phyloP scores from a whole-genome alignment of 352 stramenopile species.

The Pythium monospermum region DNA sequence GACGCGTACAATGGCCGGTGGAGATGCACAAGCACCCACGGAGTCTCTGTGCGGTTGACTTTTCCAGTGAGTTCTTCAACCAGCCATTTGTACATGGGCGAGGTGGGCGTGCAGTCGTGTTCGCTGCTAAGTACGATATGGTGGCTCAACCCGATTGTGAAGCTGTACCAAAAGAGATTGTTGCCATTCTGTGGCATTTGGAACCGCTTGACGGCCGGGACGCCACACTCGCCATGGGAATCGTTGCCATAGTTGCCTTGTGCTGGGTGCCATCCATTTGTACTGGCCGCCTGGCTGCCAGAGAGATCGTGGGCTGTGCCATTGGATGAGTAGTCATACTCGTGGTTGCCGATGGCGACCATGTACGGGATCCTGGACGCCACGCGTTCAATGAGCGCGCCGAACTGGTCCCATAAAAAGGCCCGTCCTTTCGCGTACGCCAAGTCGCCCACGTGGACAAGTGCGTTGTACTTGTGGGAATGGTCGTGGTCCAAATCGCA shows the following conservation, averaged over 20 bases:
- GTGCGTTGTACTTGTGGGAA: constrained; percentile 28
- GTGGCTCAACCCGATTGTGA: constrained; percentile 23
- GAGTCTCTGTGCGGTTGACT: constrained; percentile 25
- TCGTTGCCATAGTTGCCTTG: constrained; percentile 29
- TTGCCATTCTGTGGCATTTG: constrained; percentile 35
- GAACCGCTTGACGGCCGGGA: constrained; percentile 56
- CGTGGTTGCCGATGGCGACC: constrained; percentile 38
- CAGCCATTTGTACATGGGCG: constrained; percentile 29
- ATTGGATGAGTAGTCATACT: constrained; percentile 34
- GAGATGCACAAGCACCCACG: constrained; percentile 30
- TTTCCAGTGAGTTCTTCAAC: constrained; percentile 19
- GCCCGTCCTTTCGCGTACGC: constrained; percentile 62
- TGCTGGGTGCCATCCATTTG: constrained; percentile 25
- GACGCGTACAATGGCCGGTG: constrained; percentile 31
- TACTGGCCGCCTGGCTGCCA: constrained; percentile 26
- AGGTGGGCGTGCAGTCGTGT: constrained; percentile 23
- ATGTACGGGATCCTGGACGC: constrained; percentile 65
- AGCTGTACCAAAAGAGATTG: constrained; percentile 31
- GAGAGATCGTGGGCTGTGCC: constrained; percentile 27
- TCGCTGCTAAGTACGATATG: constrained; percentile 27
- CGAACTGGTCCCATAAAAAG: constrained; percentile 77
- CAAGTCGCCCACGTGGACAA: constrained; percentile 77
- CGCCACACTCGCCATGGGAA: constrained; percentile 67
- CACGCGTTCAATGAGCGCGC: constrained; percentile 69
- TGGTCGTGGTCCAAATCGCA: constrained; percentile 24